phyloP scores from a whole-genome alignment of 345 rosid species.

The Hibiscus syriacus region DNA sequence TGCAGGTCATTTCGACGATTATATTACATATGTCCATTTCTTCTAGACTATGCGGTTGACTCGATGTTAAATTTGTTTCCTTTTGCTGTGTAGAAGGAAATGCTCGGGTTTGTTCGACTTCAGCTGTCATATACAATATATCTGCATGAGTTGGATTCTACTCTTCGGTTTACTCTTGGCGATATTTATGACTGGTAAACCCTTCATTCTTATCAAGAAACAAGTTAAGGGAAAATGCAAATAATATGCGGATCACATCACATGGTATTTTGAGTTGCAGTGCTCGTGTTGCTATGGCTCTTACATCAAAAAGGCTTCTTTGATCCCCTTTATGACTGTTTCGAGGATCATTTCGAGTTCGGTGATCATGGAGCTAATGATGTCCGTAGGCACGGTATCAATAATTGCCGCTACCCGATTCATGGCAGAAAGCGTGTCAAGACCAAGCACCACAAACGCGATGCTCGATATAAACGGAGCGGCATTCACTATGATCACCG shows the following conservation, averaged over 20 bases:
- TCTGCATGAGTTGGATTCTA: constrained; percentile 85
- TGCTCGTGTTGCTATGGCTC: constrained; percentile 70
- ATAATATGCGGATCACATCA: neutral
- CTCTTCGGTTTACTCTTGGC: constrained; percentile 69
- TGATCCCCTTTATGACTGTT: constrained; percentile 79
- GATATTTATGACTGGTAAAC: constrained; percentile 62
- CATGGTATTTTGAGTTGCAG: constrained; percentile 29
- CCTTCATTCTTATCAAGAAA: neutral
- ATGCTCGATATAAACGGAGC: constrained; percentile 26
- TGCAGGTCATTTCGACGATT: constrained; percentile 55
- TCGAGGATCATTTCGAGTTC: constrained; percentile 51
- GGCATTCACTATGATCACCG: constrained; percentile 28
- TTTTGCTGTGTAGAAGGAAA: constrained; percentile 44
- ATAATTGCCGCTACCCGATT: constrained; percentile 18
- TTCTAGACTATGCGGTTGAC: neutral
- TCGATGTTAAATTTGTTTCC: neutral
- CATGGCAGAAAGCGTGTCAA: constrained; percentile 28
- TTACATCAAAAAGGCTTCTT: constrained; percentile 84
- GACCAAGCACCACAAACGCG: constrained; percentile 37
- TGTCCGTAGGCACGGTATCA: constrained; percentile 16
- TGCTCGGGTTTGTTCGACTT: constrained; percentile 81
- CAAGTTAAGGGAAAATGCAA: neutral
- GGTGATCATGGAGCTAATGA: constrained; percentile 17
- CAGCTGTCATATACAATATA: constrained; percentile 81
- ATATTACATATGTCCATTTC: neutral